These are phyloP conservation scores for Schizosaccharomyces versatilis DNA, from an alignment of 1,139 yeast genomes.

Conservation along the genomic window DNA sequence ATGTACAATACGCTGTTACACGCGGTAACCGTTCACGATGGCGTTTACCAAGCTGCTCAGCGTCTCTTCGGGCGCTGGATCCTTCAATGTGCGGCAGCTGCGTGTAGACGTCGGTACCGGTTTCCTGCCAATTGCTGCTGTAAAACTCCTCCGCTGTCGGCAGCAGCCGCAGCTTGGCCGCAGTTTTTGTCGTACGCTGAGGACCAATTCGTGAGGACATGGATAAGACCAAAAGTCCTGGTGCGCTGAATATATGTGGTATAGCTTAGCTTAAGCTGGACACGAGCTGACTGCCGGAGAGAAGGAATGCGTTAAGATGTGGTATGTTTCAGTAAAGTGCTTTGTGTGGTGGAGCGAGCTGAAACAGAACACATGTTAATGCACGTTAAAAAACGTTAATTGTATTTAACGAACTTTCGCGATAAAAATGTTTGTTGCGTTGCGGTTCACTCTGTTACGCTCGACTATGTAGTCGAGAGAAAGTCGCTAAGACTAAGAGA, in stretches of 20 bases:
- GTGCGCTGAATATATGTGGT: no score
- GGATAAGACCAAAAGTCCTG: no score
- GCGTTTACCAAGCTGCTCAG: slow-evolving; percentile 75
- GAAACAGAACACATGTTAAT: no score
- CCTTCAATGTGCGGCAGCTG: slow-evolving; percentile 40
- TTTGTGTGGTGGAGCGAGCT: no score
- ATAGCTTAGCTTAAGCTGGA: no score
- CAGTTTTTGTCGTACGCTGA: slow-evolving; percentile 47
- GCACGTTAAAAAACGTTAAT: no score
- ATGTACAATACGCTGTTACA: slow-evolving; percentile 88
- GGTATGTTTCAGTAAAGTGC: no score
- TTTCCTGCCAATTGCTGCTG: slow-evolving; percentile 11
- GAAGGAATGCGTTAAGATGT: no score
- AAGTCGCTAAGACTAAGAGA: not conserved
- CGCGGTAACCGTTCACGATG: slow-evolving; percentile 52
- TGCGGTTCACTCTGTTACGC: no score
- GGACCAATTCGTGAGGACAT: slow-evolving; percentile 20
- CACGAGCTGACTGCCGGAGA: no score
- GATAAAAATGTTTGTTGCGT: no score
- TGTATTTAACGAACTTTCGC: no score
- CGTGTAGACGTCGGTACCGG: slow-evolving; percentile 10
- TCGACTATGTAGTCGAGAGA: not conserved
- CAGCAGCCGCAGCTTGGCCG: slow-evolving; percentile 51
- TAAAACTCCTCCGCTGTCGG: slow-evolving; percentile 9
- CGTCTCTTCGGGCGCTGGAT: slow-evolving; percentile 82